phyloP scores from a whole-genome alignment of 352 stramenopile species.

The Pythium vanterpoolii region DNA sequence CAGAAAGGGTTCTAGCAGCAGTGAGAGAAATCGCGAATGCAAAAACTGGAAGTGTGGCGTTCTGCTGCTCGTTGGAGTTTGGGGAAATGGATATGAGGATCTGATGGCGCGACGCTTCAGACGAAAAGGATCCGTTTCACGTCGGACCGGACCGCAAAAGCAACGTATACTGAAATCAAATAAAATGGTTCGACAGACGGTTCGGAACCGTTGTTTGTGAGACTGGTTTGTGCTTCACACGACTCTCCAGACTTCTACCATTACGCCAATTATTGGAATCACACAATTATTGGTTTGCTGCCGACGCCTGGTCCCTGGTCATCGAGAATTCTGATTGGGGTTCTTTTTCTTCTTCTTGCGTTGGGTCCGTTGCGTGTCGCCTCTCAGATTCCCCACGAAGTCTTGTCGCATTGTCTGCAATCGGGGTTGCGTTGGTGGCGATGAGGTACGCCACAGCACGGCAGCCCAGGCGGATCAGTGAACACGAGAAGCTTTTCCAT shows the following conservation, averaged over 20 bases:
- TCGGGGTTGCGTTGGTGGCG: too few relatives aligned
- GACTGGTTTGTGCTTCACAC: neutral
- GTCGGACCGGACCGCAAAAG: neutral
- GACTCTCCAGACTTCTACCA: neutral
- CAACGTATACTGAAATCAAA: slow-evolving; percentile 1
- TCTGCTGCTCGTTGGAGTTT: neutral
- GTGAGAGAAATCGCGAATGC: neutral
- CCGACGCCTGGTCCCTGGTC: neutral
- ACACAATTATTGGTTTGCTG: too few relatives aligned
- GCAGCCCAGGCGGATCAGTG: neutral
- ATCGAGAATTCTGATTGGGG: neutral
- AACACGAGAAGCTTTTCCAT: too few relatives aligned
- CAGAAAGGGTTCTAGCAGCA: neutral
- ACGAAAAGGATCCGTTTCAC: slow-evolving; percentile 8
- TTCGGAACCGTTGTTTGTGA: neutral
- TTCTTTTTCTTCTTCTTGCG: slow-evolving; percentile 15
- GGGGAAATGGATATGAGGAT: neutral
- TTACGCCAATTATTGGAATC: too few relatives aligned
- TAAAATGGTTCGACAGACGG: neutral
- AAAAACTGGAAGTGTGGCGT: neutral
- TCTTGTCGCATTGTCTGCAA: neutral
- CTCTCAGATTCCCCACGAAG: neutral
- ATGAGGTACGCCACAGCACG: too few relatives aligned
- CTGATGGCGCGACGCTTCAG: neutral
- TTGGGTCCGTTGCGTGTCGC: neutral